These are phyloP conservation scores for Suillus hirtellus DNA, from an alignment of 768 basidiomycete genomes.

Conservation along the genomic window DNA sequence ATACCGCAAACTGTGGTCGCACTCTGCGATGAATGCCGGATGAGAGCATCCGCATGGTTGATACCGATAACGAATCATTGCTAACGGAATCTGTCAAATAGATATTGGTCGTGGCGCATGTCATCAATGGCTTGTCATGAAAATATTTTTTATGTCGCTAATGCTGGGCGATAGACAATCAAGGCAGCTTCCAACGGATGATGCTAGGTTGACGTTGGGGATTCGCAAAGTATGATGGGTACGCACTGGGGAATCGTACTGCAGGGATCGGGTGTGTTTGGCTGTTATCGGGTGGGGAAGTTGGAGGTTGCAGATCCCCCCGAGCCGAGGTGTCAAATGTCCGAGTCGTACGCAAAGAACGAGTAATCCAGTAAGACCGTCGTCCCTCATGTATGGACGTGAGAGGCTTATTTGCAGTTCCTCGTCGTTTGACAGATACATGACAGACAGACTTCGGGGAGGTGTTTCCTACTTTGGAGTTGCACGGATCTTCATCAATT, in stretches of 20 bases:
- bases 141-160: not conserved
- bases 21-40: not conserved
- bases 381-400: conserved; percentile 1
- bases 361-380: conserved; percentile 11
- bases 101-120: not conserved
- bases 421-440: not conserved
- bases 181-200: conserved; percentile 10
- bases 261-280: not conserved
- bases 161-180: not conserved
- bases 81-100: not conserved
- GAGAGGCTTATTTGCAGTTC: not conserved
- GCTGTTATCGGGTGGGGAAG: not conserved
- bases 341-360: conserved; percentile 6
- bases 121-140: not conserved
- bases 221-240: conserved; percentile 10
- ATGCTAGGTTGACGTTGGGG: conserved; percentile 7
- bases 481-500: not conserved
- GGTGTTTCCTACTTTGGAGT: too few relatives aligned
- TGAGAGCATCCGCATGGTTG: not conserved
- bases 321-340: not conserved
- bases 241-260: not conserved
- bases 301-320: not conserved
- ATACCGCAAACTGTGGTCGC: not conserved
- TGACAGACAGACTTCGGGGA: not conserved
- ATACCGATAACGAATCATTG: not conserved